Evolutionary conservation across 179 eudicot species (phyloP).

Genomic region (Beta macrorhiza): DNA sequence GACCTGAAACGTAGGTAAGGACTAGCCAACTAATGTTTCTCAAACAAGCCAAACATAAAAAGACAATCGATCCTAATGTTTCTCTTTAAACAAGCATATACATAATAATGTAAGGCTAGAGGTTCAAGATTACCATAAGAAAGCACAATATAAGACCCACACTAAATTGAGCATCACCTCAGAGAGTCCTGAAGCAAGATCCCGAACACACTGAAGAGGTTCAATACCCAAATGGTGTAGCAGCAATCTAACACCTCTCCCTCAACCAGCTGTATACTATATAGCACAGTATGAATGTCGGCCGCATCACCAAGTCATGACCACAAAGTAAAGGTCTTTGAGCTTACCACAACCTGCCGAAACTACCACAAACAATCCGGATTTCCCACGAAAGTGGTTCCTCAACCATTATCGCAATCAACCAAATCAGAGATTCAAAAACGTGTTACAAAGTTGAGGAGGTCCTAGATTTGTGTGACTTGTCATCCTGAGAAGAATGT

Average conservation of each 20-base stretch:
- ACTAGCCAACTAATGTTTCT: too few relatives aligned
- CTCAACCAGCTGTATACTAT: not conserved
- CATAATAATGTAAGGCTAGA: not conserved
- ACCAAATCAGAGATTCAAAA: too few relatives aligned
- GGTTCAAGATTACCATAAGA: not conserved
- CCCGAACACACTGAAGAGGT: not conserved
- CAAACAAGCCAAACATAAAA: not conserved
- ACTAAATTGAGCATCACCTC: not conserved
- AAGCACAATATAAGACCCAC: not conserved
- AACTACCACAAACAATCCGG: too few relatives aligned
- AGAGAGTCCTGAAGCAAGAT: not conserved
- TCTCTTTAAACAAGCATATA: not conserved
- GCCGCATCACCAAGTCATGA: too few relatives aligned
- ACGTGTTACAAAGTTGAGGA: conserved; percentile 39
- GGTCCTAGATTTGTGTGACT: conserved; percentile 44
- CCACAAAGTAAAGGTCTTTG: too few relatives aligned
- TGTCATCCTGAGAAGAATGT: conserved; percentile 42
- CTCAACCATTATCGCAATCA: too few relatives aligned
- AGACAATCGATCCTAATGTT: not conserved
- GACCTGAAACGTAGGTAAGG: too few relatives aligned
- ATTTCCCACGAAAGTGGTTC: too few relatives aligned
- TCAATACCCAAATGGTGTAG: not conserved
- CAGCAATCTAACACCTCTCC: not conserved
- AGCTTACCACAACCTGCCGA: too few relatives aligned
- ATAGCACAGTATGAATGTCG: too few relatives aligned